Evolutionary conservation across 2,329 filamentous ascomycete genomes (phyloP), one percentile per base, ranked within the genome.

Genomic region (Nectriaceae sp.): DNA sequence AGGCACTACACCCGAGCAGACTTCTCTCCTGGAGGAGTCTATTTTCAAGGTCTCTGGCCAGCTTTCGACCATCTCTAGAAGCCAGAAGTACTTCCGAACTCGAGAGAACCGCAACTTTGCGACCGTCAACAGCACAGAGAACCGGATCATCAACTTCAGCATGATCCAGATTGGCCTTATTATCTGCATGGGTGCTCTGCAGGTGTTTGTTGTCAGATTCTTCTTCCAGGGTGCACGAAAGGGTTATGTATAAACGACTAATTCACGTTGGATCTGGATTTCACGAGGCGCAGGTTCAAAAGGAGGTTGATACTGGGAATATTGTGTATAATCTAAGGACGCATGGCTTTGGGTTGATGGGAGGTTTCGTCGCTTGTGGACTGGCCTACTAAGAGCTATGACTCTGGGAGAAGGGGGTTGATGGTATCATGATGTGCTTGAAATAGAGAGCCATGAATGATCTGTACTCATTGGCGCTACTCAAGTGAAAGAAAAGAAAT

Each of bases 71-170:
- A 94, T 99, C 67, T 91, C 89, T 36, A 84, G 94, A 65, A 97
- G 96, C 77, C 94, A 99, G 68, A 99, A 99, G 71, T 99, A 99
- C 78, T 99, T 99, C 85, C 89, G 95, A 55, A 99, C 94, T 3
- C 86, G 94, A 59, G 94, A 99, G 79, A 99, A 99, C 80, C 84
- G 94, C 54, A 99, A 99, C 75, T 97, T 99, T 75, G 95, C 90
- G 75, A 99, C 94, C 10, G 94, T 99, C 63, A 83, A 90, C 70
- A 97, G 92, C 75, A 99, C 94, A 35, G 94, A 99, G 78, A 84
- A 84, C 69, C 82, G 94, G 55, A 99, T 99, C 65, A 91, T 97
- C 76, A 97, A 97, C 75, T 96, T 99, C 72, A 96, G 90, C 69
- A 78, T 99, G 66, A 88, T 97, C 62, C 94, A 99, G 77, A 88